These are phyloP conservation scores for Penicillium paxilli DNA, from an alignment of 495 filamentous ascomycete species.

Conservation along the genomic window DNA sequence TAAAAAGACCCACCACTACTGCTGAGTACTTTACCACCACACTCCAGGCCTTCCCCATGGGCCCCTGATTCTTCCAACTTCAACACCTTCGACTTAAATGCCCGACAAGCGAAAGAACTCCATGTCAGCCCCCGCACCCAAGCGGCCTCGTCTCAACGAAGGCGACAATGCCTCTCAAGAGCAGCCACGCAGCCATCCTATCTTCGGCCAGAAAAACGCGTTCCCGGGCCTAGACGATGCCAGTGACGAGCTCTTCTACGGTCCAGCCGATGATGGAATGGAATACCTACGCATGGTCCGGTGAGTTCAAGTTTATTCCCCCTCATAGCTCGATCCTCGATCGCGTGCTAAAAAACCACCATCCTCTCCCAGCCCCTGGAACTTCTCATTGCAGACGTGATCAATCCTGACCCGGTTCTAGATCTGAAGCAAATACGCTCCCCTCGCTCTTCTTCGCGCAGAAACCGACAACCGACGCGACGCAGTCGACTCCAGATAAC, in stretches of 20 bases:
- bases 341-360: conserved; percentile 34
- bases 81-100: conserved; percentile 30
- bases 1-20: too few species aligned
- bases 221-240: conserved; percentile 73
- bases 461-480: neutral
- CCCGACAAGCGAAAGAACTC: conserved; percentile 38
- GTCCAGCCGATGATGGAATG: conserved; percentile 58
- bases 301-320: conserved; percentile 61
- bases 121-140: conserved; percentile 18
- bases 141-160: conserved; percentile 31
- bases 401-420: conserved; percentile 38
- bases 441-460: conserved; percentile 64
- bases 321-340: conserved; percentile 2
- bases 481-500: neutral
- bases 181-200: conserved; percentile 56
- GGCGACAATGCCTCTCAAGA: conserved; percentile 27
- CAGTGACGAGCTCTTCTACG: conserved; percentile 51
- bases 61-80: conserved; percentile 10
- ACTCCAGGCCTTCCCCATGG: neutral
- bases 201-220: conserved; percentile 73
- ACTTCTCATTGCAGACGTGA: conserved; percentile 5
- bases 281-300: conserved; percentile 79
- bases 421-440: conserved; percentile 70
- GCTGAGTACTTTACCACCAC: too few species aligned
- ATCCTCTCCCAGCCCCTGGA: conserved; percentile 15